phyloP scores from a whole-genome alignment of 176 grass and related monocot species.

The Phoenix dactylifera region DNA sequence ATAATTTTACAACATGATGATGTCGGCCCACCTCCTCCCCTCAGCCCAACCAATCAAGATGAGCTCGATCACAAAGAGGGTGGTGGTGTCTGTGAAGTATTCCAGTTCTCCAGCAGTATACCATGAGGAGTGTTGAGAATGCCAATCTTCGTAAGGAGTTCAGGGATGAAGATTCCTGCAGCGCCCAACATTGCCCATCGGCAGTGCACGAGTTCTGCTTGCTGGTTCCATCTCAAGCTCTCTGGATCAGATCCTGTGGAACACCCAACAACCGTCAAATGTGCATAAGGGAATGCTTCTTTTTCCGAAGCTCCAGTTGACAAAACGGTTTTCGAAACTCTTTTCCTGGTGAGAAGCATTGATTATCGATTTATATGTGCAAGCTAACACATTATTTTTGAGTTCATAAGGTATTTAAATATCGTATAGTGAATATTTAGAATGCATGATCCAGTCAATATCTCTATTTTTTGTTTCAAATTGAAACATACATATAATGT shows the following conservation, averaged over 20 bases:
- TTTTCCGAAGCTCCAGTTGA: no score
- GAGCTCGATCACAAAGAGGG: conserved; percentile 85
- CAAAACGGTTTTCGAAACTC: no score
- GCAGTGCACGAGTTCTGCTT: conserved; percentile 90
- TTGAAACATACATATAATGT: neutral
- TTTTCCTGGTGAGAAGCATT: no score
- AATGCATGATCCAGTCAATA: neutral
- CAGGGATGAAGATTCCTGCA: conserved; percentile 90
- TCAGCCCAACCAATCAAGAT: conserved; percentile 92
- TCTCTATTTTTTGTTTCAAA: neutral
- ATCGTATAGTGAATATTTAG: no score
- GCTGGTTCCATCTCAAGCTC: conserved; percentile 77
- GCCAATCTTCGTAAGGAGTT: conserved; percentile 84
- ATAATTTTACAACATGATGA: no score
- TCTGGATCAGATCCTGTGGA: conserved; percentile 78
- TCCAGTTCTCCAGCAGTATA: conserved; percentile 67
- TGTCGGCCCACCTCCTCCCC: conserved; percentile 87
- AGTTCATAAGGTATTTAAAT: no score
- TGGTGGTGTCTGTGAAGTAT: conserved; percentile 97
- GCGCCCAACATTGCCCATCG: conserved; percentile 96
- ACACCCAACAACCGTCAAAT: no score
- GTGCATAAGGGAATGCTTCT: no score
- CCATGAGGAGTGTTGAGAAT: conserved; percentile 86
- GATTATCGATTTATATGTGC: no score
- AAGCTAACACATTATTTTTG: no score